phyloP scores from a whole-genome alignment of 179 eudicot genomes.

The Beta corolliflora region DNA sequence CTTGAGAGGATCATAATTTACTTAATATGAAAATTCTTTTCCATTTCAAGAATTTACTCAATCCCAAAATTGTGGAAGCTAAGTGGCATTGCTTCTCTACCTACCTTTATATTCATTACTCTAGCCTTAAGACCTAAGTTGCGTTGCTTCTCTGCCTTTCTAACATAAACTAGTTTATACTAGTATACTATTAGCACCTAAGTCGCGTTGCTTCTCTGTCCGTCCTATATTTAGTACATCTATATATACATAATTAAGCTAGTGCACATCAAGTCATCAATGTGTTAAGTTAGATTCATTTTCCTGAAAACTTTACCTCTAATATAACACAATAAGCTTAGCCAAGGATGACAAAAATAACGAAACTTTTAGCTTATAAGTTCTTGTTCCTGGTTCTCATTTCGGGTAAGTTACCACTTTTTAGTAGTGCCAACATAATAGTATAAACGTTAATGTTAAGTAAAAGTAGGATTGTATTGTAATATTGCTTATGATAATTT shows the following conservation, averaged over 20 bases:
- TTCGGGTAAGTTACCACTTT: conserved; percentile 5
- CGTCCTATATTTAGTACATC: neutral
- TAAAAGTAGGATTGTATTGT: no score
- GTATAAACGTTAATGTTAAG: no score
- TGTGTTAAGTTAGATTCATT: neutral
- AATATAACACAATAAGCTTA: neutral
- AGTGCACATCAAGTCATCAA: neutral
- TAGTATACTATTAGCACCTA: neutral
- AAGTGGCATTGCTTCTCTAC: neutral
- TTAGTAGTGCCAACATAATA: neutral
- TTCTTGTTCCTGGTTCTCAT: conserved; percentile 1
- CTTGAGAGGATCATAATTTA: neutral
- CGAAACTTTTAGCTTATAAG: neutral
- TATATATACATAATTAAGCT: neutral
- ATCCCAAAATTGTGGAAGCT: neutral
- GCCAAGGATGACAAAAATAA: neutral
- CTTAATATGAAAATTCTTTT: neutral
- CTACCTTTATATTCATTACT: neutral
- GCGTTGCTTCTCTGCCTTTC: neutral
- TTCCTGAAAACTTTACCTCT: neutral
- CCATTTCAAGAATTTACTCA: neutral
- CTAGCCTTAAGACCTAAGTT: neutral
- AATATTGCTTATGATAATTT: neutral
- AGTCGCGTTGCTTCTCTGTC: neutral
- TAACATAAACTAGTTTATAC: neutral